Conservation (phyloP, 2,329 filamentous ascomycete species). For the Botrytis hyacinthi region DNA sequence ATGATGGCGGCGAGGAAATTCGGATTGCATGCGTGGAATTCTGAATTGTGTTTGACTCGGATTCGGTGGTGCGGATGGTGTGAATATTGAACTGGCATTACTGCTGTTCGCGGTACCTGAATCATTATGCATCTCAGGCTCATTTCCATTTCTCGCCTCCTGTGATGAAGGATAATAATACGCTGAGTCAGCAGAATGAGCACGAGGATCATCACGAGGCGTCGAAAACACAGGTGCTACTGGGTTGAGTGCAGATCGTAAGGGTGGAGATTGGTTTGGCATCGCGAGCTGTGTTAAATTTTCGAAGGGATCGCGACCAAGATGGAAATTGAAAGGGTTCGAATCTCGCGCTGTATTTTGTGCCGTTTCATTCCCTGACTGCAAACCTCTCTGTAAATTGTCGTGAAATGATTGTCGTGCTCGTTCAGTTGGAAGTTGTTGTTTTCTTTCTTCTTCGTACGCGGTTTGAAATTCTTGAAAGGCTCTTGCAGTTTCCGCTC, state of each 20-base stretch:
- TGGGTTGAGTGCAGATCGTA: neutral
- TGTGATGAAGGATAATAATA: neutral
- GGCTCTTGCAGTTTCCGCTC: neutral
- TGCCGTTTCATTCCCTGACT: neutral
- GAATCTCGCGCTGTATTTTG: neutral
- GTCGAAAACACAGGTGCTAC: neutral
- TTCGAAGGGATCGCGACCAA: neutral
- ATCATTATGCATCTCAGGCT: neutral
- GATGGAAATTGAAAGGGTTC: neutral
- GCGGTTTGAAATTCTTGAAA: neutral
- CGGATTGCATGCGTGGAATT: neutral
- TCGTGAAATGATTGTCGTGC: neutral
- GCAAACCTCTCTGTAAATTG: neutral
- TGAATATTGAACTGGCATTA: too few relatives aligned
- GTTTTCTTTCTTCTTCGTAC: neutral
- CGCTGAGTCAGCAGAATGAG: neutral
- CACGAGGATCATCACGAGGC: neutral
- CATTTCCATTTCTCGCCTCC: neutral
- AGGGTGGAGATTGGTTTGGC: neutral
- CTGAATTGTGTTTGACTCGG: neutral
- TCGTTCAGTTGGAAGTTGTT: neutral
- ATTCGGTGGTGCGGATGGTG: too few relatives aligned
- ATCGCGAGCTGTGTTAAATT: neutral
- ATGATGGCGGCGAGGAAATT: neutral
- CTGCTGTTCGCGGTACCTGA: too few relatives aligned